A percentile compares a stretch with the other conserved stretches of the same genome.
Evolutionary conservation across 2,329 filamentous ascomycete genomes (phyloP).

Genomic region (Arthroderma uncinatum): DNA sequence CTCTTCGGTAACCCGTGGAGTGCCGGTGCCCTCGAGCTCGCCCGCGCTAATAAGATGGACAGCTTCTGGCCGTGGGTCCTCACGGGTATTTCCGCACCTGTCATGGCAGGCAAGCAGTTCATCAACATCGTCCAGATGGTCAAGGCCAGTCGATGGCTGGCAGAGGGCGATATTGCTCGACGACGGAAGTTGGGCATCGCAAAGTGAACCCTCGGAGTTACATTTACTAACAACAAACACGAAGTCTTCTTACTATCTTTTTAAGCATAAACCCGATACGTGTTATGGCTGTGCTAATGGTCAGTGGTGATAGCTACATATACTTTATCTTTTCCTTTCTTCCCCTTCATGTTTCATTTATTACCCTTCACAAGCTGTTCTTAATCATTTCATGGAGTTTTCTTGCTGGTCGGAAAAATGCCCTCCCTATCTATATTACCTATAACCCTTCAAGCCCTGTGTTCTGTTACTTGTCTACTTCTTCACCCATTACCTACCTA

Average conservation of each 20-base stretch:
- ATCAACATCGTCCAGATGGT: slow-evolving; percentile 91
- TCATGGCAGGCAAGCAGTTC: slow-evolving; percentile 85
- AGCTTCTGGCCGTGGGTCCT: slow-evolving; percentile 68
- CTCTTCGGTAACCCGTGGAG: slow-evolving; percentile 85
- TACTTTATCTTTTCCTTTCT: neutral
- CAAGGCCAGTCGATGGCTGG: slow-evolving; percentile 84
- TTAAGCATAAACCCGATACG: too few species aligned
- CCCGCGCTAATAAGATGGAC: slow-evolving; percentile 86
- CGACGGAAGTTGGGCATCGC: slow-evolving; percentile 42
- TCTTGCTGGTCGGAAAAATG: neutral
- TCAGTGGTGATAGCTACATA: neutral
- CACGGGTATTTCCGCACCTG: slow-evolving; percentile 64
- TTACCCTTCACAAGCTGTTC: neutral
- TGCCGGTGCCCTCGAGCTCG: slow-evolving; percentile 82
- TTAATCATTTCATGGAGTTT: neutral
- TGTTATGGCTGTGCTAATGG: too few species aligned
- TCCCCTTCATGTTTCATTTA: neutral
- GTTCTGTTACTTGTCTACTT: neutral
- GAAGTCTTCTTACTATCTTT: too few species aligned
- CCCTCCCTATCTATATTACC: neutral
- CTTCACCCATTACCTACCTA: neutral
- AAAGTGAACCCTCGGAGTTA: neutral
- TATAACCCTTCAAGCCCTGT: neutral
- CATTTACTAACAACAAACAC: too few species aligned
- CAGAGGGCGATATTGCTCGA: slow-evolving; percentile 70